Conservation (phyloP, 2,329 filamentous ascomycete species). For the Xylariaceae sp. region DNA sequence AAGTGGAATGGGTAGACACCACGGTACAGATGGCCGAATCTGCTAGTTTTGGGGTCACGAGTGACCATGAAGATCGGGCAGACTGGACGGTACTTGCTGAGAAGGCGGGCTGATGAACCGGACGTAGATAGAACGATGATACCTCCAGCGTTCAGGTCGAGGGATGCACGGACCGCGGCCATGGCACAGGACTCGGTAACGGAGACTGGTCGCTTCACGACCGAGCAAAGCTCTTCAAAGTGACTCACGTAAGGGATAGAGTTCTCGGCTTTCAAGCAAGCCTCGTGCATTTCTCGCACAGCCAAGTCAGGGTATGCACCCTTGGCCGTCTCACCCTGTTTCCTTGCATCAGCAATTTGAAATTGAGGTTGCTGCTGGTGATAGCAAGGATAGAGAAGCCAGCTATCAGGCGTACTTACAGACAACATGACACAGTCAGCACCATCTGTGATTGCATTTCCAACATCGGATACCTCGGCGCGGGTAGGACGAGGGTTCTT, state of each 20-base stretch:
- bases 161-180: conserved; percentile 90
- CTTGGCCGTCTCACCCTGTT: conserved; percentile 90
- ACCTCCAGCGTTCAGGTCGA: conserved; percentile 93
- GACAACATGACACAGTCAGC: conserved; percentile 99
- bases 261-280: conserved; percentile 93
- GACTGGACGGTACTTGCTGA: conserved; percentile 97
- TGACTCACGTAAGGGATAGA: conserved; percentile 95
- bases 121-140: conserved; percentile 96
- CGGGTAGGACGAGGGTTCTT: conserved; percentile 98
- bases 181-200: conserved; percentile 94
- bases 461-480: conserved; percentile 97
- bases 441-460: conserved; percentile 95
- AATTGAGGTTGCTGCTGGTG: background rate
- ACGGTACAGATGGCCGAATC: conserved; percentile 93
- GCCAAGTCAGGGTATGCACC: conserved; percentile 89
- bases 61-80: conserved; percentile 99
- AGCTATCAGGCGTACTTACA: conserved; percentile 8
- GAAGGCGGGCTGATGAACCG: conserved; percentile 86
- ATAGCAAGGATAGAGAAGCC: background rate
- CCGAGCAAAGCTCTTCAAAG: conserved; percentile 88
- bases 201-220: conserved; percentile 77
- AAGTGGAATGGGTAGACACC: conserved; percentile 98
- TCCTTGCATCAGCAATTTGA: background rate
- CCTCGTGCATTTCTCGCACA: conserved; percentile 97
- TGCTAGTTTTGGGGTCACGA: conserved; percentile 74